A percentile compares a stretch with the other conserved stretches of the same genome.
Conservation (phyloP, 768 basidiomycete species). For the Lactarius vividus region DNA sequence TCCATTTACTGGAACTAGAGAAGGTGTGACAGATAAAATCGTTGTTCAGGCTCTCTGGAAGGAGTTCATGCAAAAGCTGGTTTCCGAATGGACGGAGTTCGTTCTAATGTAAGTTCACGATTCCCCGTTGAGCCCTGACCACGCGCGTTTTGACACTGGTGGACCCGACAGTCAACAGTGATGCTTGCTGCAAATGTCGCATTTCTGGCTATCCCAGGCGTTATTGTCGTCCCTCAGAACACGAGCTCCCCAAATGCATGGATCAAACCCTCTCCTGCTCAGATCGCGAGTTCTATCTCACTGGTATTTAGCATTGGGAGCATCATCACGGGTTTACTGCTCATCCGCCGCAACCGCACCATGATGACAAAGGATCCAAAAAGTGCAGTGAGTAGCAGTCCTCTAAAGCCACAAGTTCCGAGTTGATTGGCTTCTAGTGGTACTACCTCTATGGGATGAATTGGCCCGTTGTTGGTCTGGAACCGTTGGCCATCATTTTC, state of each 20-base stretch:
- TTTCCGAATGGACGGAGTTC: slow-evolving; percentile 21
- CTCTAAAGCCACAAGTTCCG: slow-evolving; percentile 10
- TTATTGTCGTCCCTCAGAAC: slow-evolving; percentile 24
- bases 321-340: slow-evolving; percentile 47
- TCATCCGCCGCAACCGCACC: slow-evolving; percentile 44
- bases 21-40: slow-evolving; percentile 17
- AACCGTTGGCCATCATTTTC: slow-evolving; percentile 51
- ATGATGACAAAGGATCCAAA: slow-evolving; percentile 37
- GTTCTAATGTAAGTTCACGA: slow-evolving; percentile 11
- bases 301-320: slow-evolving; percentile 47
- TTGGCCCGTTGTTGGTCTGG: slow-evolving; percentile 40
- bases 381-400: slow-evolving; percentile 15
- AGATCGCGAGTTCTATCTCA: slow-evolving; percentile 52
- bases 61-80: slow-evolving; percentile 12
- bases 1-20: slow-evolving; percentile 18
- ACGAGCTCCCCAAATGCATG: slow-evolving; percentile 3
- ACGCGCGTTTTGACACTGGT: neutral
- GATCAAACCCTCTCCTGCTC: slow-evolving; percentile 40
- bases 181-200: slow-evolving; percentile 37
- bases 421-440: slow-evolving; percentile 25
- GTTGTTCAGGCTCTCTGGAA: slow-evolving; percentile 12
- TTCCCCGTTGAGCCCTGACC: neutral
- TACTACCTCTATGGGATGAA: slow-evolving; percentile 31
- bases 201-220: slow-evolving; percentile 37
- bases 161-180: slow-evolving; percentile 34